These are phyloP conservation scores for Globisporangium cystogenes DNA, from an alignment of 352 stramenopile species.

Conservation along the genomic window DNA sequence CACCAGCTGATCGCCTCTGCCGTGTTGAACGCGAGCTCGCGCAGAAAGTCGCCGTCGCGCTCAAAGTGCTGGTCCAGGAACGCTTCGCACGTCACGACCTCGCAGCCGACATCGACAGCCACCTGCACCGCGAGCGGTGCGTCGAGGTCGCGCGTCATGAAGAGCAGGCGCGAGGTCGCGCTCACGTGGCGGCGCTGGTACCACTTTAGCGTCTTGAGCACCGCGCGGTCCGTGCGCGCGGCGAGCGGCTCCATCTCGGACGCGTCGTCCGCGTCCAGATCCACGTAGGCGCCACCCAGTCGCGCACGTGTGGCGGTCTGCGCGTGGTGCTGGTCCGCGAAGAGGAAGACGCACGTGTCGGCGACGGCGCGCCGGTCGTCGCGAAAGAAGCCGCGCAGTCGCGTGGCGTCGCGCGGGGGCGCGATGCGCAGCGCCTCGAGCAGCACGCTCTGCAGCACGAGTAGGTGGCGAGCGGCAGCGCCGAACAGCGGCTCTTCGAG, in stretches of 20 bases:
- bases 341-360: slow-evolving; percentile 46
- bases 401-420: slow-evolving; percentile 54
- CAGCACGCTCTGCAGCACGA: slow-evolving; percentile 75
- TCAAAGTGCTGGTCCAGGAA: slow-evolving; percentile 42
- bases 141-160: slow-evolving; percentile 53
- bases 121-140: slow-evolving; percentile 33
- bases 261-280: slow-evolving; percentile 15
- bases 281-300: slow-evolving; percentile 10
- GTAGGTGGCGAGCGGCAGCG: slow-evolving; percentile 27
- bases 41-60: slow-evolving; percentile 31
- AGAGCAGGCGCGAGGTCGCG: slow-evolving; percentile 30
- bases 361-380: slow-evolving; percentile 45
- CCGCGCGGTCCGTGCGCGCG: slow-evolving; percentile 29
- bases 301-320: slow-evolving; percentile 44
- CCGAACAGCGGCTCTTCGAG: slow-evolving; percentile 52
- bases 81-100: slow-evolving; percentile 50
- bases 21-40: slow-evolving; percentile 58
- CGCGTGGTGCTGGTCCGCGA: slow-evolving; percentile 67
- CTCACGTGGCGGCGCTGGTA: slow-evolving; percentile 44
- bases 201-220: slow-evolving; percentile 65
- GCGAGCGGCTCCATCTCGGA: slow-evolving; percentile 29
- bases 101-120: slow-evolving; percentile 23
- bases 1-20: slow-evolving; percentile 48
- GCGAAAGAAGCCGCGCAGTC: slow-evolving; percentile 61
- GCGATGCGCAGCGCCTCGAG: slow-evolving; percentile 54